phyloP scores from a whole-genome alignment of 371 early-diverging fungal genomes.

The Mucor ambiguus region DNA sequence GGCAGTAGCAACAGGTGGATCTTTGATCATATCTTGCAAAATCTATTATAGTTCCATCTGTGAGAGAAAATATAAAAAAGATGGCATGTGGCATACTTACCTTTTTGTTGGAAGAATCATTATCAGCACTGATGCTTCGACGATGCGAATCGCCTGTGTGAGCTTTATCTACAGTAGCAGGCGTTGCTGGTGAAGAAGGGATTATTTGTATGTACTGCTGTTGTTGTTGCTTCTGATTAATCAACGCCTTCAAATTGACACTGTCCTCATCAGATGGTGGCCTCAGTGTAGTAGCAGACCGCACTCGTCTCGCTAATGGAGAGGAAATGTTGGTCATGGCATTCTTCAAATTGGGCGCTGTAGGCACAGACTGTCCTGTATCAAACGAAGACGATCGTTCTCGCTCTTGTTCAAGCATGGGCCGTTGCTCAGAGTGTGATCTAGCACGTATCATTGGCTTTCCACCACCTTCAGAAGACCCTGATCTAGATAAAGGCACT shows the following conservation, averaged over 20 bases:
- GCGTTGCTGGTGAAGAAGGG: neutral
- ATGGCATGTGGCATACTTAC: neutral
- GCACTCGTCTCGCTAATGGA: slow-evolving; percentile 40
- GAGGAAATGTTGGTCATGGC: slow-evolving; percentile 13
- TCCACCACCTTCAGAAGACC: slow-evolving; percentile 15
- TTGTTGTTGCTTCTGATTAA: neutral
- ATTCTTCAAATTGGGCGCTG: slow-evolving; percentile 9
- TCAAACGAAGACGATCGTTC: slow-evolving; percentile 4
- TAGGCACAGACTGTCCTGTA: neutral
- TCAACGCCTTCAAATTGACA: slow-evolving; percentile 37
- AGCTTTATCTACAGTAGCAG: neutral
- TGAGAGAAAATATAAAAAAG: neutral
- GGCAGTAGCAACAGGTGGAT: neutral
- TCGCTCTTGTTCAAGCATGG: neutral
- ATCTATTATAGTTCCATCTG: neutral
- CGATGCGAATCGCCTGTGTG: slow-evolving; percentile 25
- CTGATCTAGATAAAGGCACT: slow-evolving; percentile 25
- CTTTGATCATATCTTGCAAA: slow-evolving; percentile 3
- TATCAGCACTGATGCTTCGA: slow-evolving; percentile 48
- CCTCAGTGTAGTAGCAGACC: slow-evolving; percentile 45
- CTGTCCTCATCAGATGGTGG: slow-evolving; percentile 31
- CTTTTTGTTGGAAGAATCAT: slow-evolving; percentile 23
- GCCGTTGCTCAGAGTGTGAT: slow-evolving; percentile 45
- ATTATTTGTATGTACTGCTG: slow-evolving; percentile 1
- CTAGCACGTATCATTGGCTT: slow-evolving; percentile 40